Base-by-base conservation (phyloP, 306 rosid genomes). In the Rosa lucieae region DNA sequence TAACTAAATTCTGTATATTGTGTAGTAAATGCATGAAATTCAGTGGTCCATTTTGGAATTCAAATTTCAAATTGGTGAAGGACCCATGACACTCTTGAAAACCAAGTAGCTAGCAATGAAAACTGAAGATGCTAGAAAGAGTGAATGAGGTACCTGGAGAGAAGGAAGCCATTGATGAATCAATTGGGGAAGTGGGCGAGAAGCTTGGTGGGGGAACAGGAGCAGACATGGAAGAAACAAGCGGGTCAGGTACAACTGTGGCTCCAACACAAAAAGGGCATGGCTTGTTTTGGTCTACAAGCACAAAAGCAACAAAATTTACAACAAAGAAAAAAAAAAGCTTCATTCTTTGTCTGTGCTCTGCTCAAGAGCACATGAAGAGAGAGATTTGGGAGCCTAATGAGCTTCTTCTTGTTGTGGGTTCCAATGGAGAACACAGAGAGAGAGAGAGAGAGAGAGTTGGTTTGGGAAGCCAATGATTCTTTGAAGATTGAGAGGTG, bases 141-240 rank as follows among this genome's bases (percentile, higher is more conserved):
- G 78, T 81, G 75, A 68, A 13, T 12, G 72, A 80, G 74, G 72
- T 74, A 89, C 96, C 96, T 66, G 99, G 92, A 65, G 98, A 82
- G 44, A 82, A 77, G 80, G 92, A 84, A 80, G 89, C 72, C 86
- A 87, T 85, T 67, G 97, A 81, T 49, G 90, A 21, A 66, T 83
- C 72, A 72, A 84, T 42, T 62, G 86, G 88, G 75, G 96, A 81
- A 78, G 44, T 23, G 77, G 86, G 83, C 15, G 89, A 80, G 74
- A 76, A 5, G 46, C 70, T 73, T 72, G 91, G 91, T 13, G 90
- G 82, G 59, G 87, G 58, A 77, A 63, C 70, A 62, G 83, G 72
- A 75, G 78, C 78, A 15, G 82, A 75, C 15, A 74, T 29, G 26
- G 83, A 70, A 67, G 87, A 8, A 82, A 78, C 83, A 70, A 42